A percentile compares a stretch with the other conserved stretches of the same genome.
These are phyloP conservation scores for Populus tomentosa DNA, from an alignment of 441 rosid genomes.

Conservation along the genomic window DNA sequence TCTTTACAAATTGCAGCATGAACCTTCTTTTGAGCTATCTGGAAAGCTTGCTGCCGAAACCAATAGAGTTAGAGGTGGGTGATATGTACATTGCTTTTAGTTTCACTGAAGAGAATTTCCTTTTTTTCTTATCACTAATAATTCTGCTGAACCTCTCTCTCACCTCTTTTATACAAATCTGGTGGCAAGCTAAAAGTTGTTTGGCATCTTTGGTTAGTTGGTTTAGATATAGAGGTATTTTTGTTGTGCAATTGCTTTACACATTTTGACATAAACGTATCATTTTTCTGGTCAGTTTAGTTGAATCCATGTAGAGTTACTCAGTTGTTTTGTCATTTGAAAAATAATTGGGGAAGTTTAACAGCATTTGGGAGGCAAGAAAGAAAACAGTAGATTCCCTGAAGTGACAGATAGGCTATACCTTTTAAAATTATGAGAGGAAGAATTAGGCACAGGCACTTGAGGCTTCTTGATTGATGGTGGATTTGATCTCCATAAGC, in stretches of 20 bases:
- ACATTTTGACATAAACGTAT: not conserved
- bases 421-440: not conserved
- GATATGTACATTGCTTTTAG: slow-evolving; percentile 2
- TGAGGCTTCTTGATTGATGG: not conserved
- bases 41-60: slow-evolving; percentile 98
- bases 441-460: not conserved
- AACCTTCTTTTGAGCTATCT: slow-evolving; percentile 91
- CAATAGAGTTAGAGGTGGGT: slow-evolving; percentile 77
- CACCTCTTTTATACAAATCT: not conserved
- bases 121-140: not conserved
- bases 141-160: not conserved
- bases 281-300: not conserved
- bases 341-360: not conserved
- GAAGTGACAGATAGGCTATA: not conserved
- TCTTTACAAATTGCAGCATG: slow-evolving; percentile 47
- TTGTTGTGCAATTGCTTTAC: not conserved
- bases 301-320: not conserved
- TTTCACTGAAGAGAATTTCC: not conserved
- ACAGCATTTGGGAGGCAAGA: not conserved
- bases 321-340: not conserved
- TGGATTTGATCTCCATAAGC: not conserved
- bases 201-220: not conserved
- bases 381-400: not conserved
- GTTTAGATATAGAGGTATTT: not conserved
- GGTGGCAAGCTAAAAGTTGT: not conserved